These are phyloP conservation scores for Diaporthe eres DNA, from an alignment of 2,329 filamentous ascomycete species.

Conservation along the genomic window DNA sequence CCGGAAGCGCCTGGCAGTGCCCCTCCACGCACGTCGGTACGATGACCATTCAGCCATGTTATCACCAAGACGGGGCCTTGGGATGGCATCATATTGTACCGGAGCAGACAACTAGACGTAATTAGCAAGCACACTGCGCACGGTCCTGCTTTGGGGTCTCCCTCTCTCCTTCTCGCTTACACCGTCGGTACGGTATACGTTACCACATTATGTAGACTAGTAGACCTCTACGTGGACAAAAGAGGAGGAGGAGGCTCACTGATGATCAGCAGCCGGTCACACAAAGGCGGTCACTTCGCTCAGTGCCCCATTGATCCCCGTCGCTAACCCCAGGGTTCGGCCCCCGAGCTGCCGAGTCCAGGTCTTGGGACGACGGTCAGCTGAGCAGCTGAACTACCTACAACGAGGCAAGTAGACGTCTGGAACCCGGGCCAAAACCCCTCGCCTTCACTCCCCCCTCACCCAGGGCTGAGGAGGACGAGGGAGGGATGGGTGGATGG, in stretches of 20 bases:
- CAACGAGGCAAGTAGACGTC: not conserved
- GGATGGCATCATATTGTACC: constrained; percentile 20
- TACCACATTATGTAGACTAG: not conserved
- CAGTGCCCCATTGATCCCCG: not conserved
- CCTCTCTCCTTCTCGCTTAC: not conserved
- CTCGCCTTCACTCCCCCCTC: not conserved
- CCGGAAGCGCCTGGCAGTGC: constrained; percentile 21
- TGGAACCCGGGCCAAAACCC: constrained; percentile 12
- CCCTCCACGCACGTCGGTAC: not conserved
- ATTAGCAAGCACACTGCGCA: not conserved
- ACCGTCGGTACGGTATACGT: constrained; percentile 19
- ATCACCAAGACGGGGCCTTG: not conserved
- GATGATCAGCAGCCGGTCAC: not conserved
- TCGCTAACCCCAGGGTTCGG: constrained; percentile 20
- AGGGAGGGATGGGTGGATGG: not conserved
- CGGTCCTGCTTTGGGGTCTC: not conserved
- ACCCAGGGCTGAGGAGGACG: not conserved
- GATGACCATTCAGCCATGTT: not conserved
- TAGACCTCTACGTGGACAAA: not conserved
- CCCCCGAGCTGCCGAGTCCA: constrained; percentile 17
- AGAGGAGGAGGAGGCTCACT: not conserved
- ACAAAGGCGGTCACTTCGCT: not conserved
- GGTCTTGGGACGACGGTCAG: constrained; percentile 30
- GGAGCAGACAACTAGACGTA: not conserved
- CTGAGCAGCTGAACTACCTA: constrained; percentile 15